phyloP scores from a whole-genome alignment of 805 yeast genomes.

The Candida tammaniensis region DNA sequence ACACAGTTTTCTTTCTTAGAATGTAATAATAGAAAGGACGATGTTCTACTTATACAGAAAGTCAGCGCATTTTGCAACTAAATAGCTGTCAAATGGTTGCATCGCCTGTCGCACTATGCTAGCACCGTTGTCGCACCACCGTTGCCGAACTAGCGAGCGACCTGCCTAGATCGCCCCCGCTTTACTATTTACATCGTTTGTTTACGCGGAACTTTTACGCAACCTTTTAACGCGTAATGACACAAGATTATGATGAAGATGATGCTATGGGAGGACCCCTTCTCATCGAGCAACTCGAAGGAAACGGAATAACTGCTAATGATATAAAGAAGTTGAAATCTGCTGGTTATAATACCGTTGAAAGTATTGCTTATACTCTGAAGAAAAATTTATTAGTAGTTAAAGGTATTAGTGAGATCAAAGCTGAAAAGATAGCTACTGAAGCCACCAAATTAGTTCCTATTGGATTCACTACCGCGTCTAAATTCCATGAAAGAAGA shows the following conservation, averaged over 20 bases:
- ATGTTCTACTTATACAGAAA: no score
- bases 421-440: slow-evolving; percentile 78
- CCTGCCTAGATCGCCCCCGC: no score
- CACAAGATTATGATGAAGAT: slow-evolving; percentile 25
- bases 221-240: no score
- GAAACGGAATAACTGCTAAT: slow-evolving; percentile 78
- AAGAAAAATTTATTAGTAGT: slow-evolving; percentile 71
- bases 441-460: slow-evolving; percentile 89
- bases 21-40: no score
- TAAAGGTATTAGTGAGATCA: slow-evolving; percentile 93
- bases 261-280: slow-evolving; percentile 39
- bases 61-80: no score
- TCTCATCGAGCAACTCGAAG: slow-evolving; percentile 50
- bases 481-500: slow-evolving; percentile 87
- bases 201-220: no score
- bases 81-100: no score
- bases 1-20: no score
- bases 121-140: no score
- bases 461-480: slow-evolving; percentile 96
- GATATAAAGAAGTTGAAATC: slow-evolving; percentile 81
- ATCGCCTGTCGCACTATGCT: no score
- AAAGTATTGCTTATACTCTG: slow-evolving; percentile 90
- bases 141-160: no score
- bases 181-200: no score
- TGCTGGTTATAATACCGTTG: slow-evolving; percentile 86